phyloP scores from a whole-genome alignment of 1,139 yeast genomes.

The Zygosaccharomyces sapae region DNA sequence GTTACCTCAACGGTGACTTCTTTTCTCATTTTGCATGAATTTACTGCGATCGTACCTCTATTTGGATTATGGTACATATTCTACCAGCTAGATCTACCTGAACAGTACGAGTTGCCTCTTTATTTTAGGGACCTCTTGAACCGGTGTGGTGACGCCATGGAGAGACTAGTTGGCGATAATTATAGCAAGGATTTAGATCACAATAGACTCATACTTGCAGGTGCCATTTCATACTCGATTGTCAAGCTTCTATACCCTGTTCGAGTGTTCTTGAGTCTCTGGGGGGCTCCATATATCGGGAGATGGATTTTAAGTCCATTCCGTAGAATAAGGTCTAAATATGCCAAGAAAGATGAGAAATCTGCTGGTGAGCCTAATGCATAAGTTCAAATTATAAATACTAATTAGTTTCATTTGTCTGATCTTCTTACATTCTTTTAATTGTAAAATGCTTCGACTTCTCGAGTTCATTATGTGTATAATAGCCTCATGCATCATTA shows the following conservation, averaged over 20 bases:
- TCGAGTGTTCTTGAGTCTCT: constrained; percentile 31
- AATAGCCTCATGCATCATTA: too few relatives aligned
- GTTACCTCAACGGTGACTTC: constrained; percentile 68
- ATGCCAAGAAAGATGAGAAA: constrained; percentile 3
- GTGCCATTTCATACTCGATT: constrained; percentile 83
- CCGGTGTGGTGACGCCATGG: constrained; percentile 30
- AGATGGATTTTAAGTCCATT: constrained; percentile 26
- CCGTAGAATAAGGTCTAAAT: constrained; percentile 14
- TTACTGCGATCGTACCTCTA: constrained; percentile 78
- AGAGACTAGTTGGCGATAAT: constrained; percentile 30
- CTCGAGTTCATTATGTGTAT: too few relatives aligned
- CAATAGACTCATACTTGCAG: constrained; percentile 55
- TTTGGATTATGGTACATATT: constrained; percentile 71
- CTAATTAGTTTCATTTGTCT: too few relatives aligned
- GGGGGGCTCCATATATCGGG: constrained; percentile 36
- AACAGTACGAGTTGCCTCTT: constrained; percentile 31
- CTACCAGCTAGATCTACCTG: constrained; percentile 50
- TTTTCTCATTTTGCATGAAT: constrained; percentile 73
- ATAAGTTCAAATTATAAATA: too few relatives aligned
- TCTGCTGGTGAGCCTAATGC: too few relatives aligned
- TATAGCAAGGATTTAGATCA: constrained; percentile 25
- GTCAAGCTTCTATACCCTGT: constrained; percentile 49
- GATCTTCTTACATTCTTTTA: too few relatives aligned
- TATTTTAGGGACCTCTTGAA: constrained; percentile 21
- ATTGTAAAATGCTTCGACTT: too few relatives aligned